Evolutionary conservation across 176 grass and related monocot species (phyloP), one percentile per base, ranked within the genome.

Genomic region (Carex pumila): DNA sequence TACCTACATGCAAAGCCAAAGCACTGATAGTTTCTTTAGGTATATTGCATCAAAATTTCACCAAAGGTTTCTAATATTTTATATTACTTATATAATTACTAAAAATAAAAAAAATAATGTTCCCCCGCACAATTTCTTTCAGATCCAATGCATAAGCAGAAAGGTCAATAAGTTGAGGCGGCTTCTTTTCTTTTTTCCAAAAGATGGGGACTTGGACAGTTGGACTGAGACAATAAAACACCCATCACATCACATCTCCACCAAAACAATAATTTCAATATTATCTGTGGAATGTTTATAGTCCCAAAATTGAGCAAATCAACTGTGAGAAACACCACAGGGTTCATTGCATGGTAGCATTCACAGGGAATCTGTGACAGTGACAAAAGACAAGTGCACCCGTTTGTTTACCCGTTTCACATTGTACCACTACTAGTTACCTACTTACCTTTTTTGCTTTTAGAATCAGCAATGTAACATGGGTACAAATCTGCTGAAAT

Each of bases 171-270:
- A 6, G 70, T 50, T 18, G 43, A 47, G 18, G 70, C 70, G 70
- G n/a, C 70, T 73, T 49, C 70, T 22, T 73, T 73, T 52, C 67
- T 73, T 73, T 73, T 73, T 73, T 73, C 70, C 41, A 50, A 73
- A 49, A 73, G 70, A 50, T 50, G 70, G 39, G 70, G 70, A 71
- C 41, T 73, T 39, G 37, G 37, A 39, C 37, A 5, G 37, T 73
- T 39, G 37, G 37, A 39, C 37, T 39, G 37, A 6, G 37, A 6
- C 5, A 39, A 4, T 39, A 0, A 39, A 5, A 6, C 37, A 39
- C 37, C 37, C 4, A 6, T 39, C 37, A 39, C 4, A 6, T 39
- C 37, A 39, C 37, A 39, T 39, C 5, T 39, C 37, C 37, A 39
- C 37, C 37, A 39, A 39, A 39, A 39, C 37, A 39, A 39, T 39